These are phyloP conservation scores for Exophiala sp. DNA, from an alignment of 2,329 filamentous ascomycete species.

Conservation along the genomic window DNA sequence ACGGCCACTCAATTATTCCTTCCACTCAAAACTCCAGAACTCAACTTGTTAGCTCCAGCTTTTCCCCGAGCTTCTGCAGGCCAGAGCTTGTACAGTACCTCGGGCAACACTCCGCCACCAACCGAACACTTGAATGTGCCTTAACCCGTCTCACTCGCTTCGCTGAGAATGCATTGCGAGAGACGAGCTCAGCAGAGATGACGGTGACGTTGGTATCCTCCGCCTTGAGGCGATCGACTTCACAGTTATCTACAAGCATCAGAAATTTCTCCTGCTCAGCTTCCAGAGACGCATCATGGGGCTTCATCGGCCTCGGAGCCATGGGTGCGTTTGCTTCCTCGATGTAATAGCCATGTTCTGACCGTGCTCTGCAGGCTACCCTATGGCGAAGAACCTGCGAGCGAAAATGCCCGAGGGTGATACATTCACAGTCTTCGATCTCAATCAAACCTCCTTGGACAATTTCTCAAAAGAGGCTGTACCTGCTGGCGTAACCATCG, in stretches of 20 bases:
- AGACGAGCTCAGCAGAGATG: constrained; percentile 27
- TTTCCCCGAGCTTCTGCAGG: constrained; percentile 16
- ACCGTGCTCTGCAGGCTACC: constrained; percentile 52
- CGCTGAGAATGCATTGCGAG: constrained; percentile 15
- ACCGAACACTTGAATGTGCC: not conserved
- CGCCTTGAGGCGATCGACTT: constrained; percentile 15
- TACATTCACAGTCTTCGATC: constrained; percentile 62
- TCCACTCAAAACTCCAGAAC: not conserved
- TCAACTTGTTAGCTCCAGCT: constrained; percentile 12
- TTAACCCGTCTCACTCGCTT: constrained; percentile 12
- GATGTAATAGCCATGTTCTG: not conserved
- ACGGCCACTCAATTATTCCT: no score
- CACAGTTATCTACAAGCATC: constrained; percentile 1
- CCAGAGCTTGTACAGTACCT: constrained; percentile 7
- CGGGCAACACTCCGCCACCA: constrained; percentile 21
- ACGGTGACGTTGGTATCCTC: constrained; percentile 13
- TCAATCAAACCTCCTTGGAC: constrained; percentile 56
- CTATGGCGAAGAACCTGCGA: constrained; percentile 69
- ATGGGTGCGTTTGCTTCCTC: constrained; percentile 49
- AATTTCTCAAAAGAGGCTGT: constrained; percentile 55
- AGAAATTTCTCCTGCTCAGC: constrained; percentile 47
- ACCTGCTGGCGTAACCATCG: constrained; percentile 53
- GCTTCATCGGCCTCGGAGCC: constrained; percentile 58
- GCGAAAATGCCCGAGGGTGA: constrained; percentile 63
- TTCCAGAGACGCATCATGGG: constrained; percentile 51